Evolutionary conservation across 2,329 filamentous ascomycete species (phyloP), one percentile per base, ranked within the genome.

Genomic region (Epicoccum sorghinum): DNA sequence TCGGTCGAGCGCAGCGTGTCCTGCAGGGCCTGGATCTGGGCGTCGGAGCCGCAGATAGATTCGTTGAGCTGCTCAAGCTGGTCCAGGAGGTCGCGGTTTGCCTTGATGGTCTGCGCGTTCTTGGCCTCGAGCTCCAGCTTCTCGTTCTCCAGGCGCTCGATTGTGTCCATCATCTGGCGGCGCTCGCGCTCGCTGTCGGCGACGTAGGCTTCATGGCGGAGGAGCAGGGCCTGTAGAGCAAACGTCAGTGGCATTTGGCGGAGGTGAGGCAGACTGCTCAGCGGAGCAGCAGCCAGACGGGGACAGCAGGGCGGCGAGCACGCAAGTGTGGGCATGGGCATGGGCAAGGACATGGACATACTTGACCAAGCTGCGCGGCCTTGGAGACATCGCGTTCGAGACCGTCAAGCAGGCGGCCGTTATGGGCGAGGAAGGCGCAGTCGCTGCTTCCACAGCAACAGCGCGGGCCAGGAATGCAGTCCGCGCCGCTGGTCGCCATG

Each of bases 141-240:
- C 63, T 87, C 82, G 45, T 74, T 75, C 77, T 96, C 91, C 47
- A 99, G 82, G 60, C 82, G 82, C 65, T 89, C 87, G 71, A 97
- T 92, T 58, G 85, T 89, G 41, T 80, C 76, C 39, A 85, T 83
- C 77, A 97, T 86, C 57, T 88, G 85, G 57, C 82, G 79, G 57
- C 93, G 89, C 73, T 97, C 92, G 65, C 87, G 86, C 79, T 96
- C 92, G 55, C 93, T 91, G 74, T 96, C 91, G 64, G 88, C 88
- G 83, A 97, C 93, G 77, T 96, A 97, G 55, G 90, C 87, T 80
- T 98, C 93, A 83, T 99, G 93, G 67, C 93, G 89, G 61, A 89
- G 86, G 37, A 99, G 86, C 52, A 99, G 83, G 56, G 92, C 92
- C 95, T 98, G 87, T 83, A 79, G 77, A 86, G 65, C 57, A 60